Base-by-base conservation (phyloP, 2,329 filamentous ascomycete species). In the Colletotrichum noveboracense region DNA sequence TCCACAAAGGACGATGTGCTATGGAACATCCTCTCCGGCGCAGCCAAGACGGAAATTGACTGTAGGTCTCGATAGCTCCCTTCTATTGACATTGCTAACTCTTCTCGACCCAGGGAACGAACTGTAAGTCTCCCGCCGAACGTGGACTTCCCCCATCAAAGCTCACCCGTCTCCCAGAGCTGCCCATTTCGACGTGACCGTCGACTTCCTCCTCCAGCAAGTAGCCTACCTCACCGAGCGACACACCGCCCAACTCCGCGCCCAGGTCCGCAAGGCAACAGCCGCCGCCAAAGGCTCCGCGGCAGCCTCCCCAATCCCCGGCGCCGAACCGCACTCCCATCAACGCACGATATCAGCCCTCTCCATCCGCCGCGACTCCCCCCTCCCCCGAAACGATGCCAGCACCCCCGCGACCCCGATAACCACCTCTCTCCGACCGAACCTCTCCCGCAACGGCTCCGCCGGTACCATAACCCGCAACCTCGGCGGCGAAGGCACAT, bases 151-250 rank as follows among this genome's bases (percentile, higher is more conserved):
- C 76, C 67, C 79, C 70, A 30, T 72, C 43, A 79, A 79, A 75
- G n/a, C 56, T 64, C 24, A 76, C 61, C 26, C 18, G n/a, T 16
- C 24, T 18, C 5, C 10, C 79, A 94, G 94, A 81, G 95, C 95
- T 62, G 88, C 91, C 68, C 89, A 91, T 61, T 98, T 98, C 84
- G 91, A 96, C 77, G 96, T 98, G 24, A 94, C 95, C 30, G 92
- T 97, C 74, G 91, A 95, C 55, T 98, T 98, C 81, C 90, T 99
- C 36, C 91, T 98, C 18, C 95, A 98, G 82, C 96, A 99, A 85
- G 96, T 96, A 77, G 96, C 95, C 84, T 98, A 96, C 91, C 91
- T 98, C 7, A 98, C 97, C 81, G 96, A 98, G 83, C 91, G 95
- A 67, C 95, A 98, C 86, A 91, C 97, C 32, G 94, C 95, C 1